These are phyloP conservation scores for Knufia fluminis DNA, from an alignment of 2,329 filamentous ascomycete species.

Conservation along the genomic window DNA sequence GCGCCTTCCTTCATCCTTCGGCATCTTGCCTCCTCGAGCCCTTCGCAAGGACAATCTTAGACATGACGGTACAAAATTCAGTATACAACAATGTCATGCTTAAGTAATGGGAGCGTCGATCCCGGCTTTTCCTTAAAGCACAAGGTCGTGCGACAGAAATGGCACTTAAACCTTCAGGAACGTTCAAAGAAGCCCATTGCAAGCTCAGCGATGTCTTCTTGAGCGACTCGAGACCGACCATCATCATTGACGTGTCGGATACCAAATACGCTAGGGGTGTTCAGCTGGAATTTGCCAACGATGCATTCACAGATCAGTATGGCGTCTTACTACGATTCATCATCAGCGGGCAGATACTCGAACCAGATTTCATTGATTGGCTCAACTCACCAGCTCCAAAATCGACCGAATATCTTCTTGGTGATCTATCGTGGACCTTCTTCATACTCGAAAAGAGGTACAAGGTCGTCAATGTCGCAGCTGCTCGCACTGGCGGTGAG, in stretches of 20 bases:
- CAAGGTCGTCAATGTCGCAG: not conserved
- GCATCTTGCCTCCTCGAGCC: no score
- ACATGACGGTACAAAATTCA: no score
- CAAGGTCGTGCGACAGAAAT: not conserved
- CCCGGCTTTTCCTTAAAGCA: no score
- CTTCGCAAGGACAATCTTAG: no score
- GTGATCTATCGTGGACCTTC: not conserved
- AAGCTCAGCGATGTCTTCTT: not conserved
- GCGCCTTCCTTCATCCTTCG: no score
- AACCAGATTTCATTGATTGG: constrained; percentile 1
- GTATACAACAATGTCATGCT: no score
- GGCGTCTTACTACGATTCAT: constrained; percentile 1
- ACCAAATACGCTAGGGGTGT: not conserved
- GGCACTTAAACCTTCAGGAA: not conserved
- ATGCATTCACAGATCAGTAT: constrained; percentile 1
- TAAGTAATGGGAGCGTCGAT: no score
- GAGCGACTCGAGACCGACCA: not conserved
- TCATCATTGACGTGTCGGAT: not conserved
- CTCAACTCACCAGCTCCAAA: not conserved
- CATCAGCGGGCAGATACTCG: not conserved
- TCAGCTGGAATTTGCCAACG: not conserved
- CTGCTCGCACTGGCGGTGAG: not conserved
- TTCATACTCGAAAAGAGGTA: not conserved
- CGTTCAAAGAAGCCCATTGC: not conserved
- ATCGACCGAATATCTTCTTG: not conserved